Conservation (phyloP, 1,284 basidiomycete genomes). For the Trichosporon sp. region DNA sequence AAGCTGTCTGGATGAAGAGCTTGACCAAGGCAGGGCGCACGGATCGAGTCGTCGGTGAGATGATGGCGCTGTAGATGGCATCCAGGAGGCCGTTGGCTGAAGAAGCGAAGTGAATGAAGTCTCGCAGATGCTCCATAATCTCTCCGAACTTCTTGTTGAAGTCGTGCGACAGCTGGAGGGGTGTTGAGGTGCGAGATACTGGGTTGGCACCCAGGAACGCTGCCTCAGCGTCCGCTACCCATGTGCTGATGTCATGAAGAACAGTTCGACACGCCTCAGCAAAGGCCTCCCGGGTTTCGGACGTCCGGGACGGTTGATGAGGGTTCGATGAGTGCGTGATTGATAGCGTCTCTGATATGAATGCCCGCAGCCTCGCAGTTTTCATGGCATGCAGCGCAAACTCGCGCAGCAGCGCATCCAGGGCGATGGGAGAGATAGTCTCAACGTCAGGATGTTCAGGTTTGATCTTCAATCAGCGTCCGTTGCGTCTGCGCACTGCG, state of each 20-base stretch:
- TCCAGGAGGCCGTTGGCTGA: constrained; percentile 61
- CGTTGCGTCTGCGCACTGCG: constrained; percentile 11
- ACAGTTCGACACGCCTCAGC: constrained; percentile 65
- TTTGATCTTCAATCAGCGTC: constrained; percentile 17
- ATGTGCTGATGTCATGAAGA: constrained; percentile 59
- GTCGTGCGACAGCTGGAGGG: constrained; percentile 61
- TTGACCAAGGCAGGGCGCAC: constrained; percentile 51
- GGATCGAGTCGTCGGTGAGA: constrained; percentile 38
- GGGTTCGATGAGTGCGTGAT: constrained; percentile 16
- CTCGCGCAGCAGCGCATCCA: constrained; percentile 59
- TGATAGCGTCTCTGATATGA: constrained; percentile 51
- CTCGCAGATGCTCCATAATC: constrained; percentile 52
- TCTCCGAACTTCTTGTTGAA: constrained; percentile 51
- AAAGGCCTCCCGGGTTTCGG: constrained; percentile 72
- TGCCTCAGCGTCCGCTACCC: constrained; percentile 68
- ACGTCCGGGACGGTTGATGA: constrained; percentile 30
- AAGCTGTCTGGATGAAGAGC: constrained; percentile 61
- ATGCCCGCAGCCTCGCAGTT: constrained; percentile 60
- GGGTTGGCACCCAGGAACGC: constrained; percentile 53
- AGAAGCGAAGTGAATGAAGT: constrained; percentile 54
- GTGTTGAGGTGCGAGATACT: constrained; percentile 56
- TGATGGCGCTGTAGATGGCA: constrained; percentile 57
- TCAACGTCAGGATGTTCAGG: constrained; percentile 26
- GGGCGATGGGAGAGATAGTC: constrained; percentile 61
- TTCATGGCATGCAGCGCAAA: constrained; percentile 60